Conservation (phyloP, 495 filamentous ascomycete species). For the Aspergillus olivimuriae region DNA sequence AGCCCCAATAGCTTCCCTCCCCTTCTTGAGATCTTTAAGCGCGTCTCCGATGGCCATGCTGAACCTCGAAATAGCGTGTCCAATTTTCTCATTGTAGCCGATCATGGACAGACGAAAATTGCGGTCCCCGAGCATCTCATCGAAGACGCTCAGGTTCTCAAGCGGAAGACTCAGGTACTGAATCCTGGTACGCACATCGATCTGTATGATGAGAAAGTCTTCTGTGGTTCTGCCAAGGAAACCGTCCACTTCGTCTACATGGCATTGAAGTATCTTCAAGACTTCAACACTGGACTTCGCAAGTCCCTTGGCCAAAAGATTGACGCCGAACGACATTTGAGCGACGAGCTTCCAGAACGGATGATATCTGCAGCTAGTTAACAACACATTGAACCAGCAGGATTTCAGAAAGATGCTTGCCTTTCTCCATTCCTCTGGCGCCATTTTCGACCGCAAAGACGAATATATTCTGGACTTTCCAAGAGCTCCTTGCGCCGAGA, state of each 20-base stretch:
- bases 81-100: conserved; percentile 83
- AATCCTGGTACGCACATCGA: conserved; percentile 67
- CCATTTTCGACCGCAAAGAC: conserved; percentile 67
- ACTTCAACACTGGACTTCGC: conserved; percentile 86
- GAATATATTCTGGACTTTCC: conserved; percentile 55
- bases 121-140: conserved; percentile 80
- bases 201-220: conserved; percentile 75
- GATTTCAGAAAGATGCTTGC: conserved; percentile 9
- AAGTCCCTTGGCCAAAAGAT: conserved; percentile 76
- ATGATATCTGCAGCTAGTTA: conserved; percentile 50
- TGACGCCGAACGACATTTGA: conserved; percentile 89
- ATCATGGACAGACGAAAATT: conserved; percentile 75
- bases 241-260: conserved; percentile 89
- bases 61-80: conserved; percentile 78
- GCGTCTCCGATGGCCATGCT: conserved; percentile 65
- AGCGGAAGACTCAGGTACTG: conserved; percentile 77
- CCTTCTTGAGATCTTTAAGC: conserved; percentile 71
- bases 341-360: conserved; percentile 85
- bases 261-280: conserved; percentile 79
- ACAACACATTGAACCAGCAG: neutral
- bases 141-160: conserved; percentile 76
- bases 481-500: conserved; percentile 62
- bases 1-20: conserved; percentile 66
- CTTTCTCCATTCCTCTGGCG: conserved; percentile 57
- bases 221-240: conserved; percentile 81